Percentiles rank a stretch among this genome's conserved stretches.
phyloP scores from a whole-genome alignment of 495 filamentous ascomycete genomes.

The Choiromyces venosus region DNA sequence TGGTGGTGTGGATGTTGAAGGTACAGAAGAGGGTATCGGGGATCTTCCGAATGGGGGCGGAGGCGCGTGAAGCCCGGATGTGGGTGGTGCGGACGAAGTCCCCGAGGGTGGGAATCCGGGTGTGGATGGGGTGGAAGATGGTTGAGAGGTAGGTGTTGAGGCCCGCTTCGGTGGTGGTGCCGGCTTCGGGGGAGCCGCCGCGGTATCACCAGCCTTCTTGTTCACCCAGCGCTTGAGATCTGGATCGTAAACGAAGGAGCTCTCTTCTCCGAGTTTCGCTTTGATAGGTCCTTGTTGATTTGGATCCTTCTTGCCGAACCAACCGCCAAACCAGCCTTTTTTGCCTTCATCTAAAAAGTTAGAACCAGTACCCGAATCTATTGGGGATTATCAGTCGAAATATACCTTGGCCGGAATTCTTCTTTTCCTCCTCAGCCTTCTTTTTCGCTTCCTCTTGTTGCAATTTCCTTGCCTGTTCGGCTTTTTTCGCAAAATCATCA shows the following conservation, averaged over 20 bases:
- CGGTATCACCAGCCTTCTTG: constrained; percentile 68
- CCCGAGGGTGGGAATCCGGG: constrained; percentile 43
- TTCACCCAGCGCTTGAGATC: constrained; percentile 97
- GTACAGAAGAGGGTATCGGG: constrained; percentile 26
- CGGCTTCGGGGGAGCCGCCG: constrained; percentile 52
- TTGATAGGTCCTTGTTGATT: constrained; percentile 62
- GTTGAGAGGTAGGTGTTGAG: constrained; percentile 41
- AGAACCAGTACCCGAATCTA: constrained; percentile 9
- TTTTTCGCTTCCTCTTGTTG: constrained; percentile 55
- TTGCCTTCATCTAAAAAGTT: constrained; percentile 46
- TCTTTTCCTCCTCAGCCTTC: constrained; percentile 55
- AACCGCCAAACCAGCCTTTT: constrained; percentile 80
- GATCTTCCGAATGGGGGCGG: constrained; percentile 13
- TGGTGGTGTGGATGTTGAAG: constrained; percentile 30
- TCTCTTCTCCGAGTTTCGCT: constrained; percentile 93
- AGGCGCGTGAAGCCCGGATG: constrained; percentile 8
- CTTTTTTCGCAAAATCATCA: constrained; percentile 47
- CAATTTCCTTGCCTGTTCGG: constrained; percentile 39
- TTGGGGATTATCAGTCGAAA: neutral
- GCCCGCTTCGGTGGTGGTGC: constrained; percentile 42
- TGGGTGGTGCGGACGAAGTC: constrained; percentile 43
- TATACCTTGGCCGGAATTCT: constrained; percentile 44
- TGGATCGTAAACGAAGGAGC: constrained; percentile 85
- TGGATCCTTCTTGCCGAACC: constrained; percentile 58
- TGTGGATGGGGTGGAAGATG: constrained; percentile 37